Evolutionary conservation across 176 grass and related monocot genomes (phyloP).

Genomic region (Alloteropsis semialata): DNA sequence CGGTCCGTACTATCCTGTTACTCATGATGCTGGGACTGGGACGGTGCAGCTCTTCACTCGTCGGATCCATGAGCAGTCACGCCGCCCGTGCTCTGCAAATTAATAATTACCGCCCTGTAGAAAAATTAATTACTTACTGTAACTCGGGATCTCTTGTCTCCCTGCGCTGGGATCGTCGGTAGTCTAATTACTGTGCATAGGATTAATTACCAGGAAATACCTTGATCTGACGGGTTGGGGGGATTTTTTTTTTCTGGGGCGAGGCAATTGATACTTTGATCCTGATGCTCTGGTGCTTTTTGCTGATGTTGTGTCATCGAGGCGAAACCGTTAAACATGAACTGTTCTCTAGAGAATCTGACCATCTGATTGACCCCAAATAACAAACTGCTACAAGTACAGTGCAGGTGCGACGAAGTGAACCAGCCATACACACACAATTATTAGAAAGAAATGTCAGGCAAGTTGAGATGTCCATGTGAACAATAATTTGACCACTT

Average conservation of each 20-base stretch:
- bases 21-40: neutral
- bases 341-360: too few relatives aligned
- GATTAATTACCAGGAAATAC: neutral
- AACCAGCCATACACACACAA: neutral
- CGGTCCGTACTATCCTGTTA: neutral
- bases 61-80: neutral
- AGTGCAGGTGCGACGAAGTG: neutral
- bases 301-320: neutral
- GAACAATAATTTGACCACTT: constrained; percentile 23
- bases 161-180: neutral
- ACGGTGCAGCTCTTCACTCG: constrained; percentile 1
- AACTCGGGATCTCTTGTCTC: neutral
- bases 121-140: neutral
- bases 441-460: neutral
- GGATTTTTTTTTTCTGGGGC: neutral
- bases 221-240: neutral
- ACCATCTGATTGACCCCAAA: neutral
- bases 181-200: neutral
- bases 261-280: neutral
- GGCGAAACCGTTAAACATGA: neutral
- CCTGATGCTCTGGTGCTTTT: neutral
- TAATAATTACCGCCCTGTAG: neutral
- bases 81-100: neutral
- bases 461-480: constrained; percentile 11
- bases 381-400: neutral